phyloP scores from a whole-genome alignment of 345 rosid genomes.

The Gossypium anomalum region DNA sequence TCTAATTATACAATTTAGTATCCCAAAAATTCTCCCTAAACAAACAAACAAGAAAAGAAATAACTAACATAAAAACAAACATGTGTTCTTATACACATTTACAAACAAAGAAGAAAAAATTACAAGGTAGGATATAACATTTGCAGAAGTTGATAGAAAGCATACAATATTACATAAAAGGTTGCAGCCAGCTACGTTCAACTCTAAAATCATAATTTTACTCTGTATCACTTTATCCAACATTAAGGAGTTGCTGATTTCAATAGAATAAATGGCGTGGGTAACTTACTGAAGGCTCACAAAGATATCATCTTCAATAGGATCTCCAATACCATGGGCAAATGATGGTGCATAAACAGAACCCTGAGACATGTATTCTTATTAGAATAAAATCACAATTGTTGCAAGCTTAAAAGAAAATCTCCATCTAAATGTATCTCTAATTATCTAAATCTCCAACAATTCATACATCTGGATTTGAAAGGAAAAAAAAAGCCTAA shows the following conservation, averaged over 20 bases:
- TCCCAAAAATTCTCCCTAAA: not conserved
- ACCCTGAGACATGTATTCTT: conserved; percentile 41
- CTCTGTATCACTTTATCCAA: not conserved
- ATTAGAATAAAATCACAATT: conserved; percentile 16
- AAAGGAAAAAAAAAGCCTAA: not conserved
- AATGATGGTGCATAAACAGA: conserved; percentile 85
- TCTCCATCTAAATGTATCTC: not conserved
- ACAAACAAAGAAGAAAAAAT: not conserved
- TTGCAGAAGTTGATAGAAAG: not conserved
- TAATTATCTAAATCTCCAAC: not conserved
- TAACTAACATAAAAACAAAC: not conserved
- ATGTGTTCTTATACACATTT: not conserved
- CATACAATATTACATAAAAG: not conserved
- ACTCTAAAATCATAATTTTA: not conserved
- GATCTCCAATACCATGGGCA: conserved; percentile 94
- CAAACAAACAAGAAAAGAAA: not conserved
- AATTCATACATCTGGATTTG: not conserved
- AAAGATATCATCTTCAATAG: conserved; percentile 83
- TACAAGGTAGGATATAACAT: not conserved
- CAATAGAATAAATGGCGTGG: conserved; percentile 4
- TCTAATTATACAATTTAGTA: not conserved
- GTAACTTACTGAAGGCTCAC: conserved; percentile 74
- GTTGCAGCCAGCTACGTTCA: not conserved
- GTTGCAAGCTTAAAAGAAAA: not conserved
- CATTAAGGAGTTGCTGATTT: not conserved